Base-by-base conservation (phyloP, 208 protist genomes). In the Acanthamoeba castellanii region DNA sequence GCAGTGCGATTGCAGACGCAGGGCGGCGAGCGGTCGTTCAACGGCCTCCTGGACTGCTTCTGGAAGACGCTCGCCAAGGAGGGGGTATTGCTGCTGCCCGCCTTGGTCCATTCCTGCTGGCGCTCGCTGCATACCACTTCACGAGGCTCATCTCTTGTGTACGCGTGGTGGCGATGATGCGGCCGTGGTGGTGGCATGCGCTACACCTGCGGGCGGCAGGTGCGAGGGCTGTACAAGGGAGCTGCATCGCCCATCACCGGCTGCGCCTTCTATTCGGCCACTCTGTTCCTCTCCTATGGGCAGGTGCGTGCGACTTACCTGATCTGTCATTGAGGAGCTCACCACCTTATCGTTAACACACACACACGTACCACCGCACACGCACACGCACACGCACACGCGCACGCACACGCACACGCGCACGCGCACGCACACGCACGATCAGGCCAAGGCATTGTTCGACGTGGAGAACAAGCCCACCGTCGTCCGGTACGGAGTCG, bases 51-150 rank as follows among this genome's bases (percentile, higher is more conserved):
- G 7, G 72, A 94, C 91, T 94, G 91, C 57, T 85, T 94, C 57
- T 85, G 64, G 70, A 94, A 81, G 34, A 94, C 91, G 7, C 91
- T 94, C 52, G 85, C 64, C 64, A 85, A 94, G 70, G 91, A 94
- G 52, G 91, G 91, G 50, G 91, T 94, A 81, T 7, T 45, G n/a
- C 37, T 42, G 37, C 37, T 37, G 87, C 20, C 34, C 27, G 9
- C 45, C 14, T 47, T 74, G 25, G 20, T 2, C 14, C 25, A 7
- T 66, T 66, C 14, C 20, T 66, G 59, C 5, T 4, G 59, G 37
- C 37, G 37, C 37, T 42, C 37, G 37, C 37, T 42, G 37, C 37
- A 4, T 14, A 50, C 8, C 45, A 50, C 45, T 50, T 50, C 45
- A 50, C 14, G 45, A 14, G 11, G 45, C 45, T 50, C 13, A 14